Conservation (phyloP, 1,139 yeast genomes). For the Kodamaea sp. region DNA sequence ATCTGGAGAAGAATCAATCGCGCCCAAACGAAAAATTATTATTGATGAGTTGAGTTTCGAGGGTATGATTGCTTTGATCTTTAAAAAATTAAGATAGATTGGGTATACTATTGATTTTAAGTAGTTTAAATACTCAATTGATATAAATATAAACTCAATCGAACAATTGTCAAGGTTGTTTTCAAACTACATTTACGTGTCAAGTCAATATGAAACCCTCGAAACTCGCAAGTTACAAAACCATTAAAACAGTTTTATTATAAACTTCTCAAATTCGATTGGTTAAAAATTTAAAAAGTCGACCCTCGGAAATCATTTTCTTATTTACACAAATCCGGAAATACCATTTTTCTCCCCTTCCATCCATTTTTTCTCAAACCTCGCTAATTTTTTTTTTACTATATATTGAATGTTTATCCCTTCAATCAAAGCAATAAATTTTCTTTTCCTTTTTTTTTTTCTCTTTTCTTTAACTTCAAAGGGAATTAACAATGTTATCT, state of each 20-base stretch:
- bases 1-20: conserved; percentile 13
- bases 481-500: conserved; percentile 31
- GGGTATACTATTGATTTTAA: too few relatives aligned
- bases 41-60: too few relatives aligned
- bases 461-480: conserved; percentile 2
- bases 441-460: conserved; percentile 7
- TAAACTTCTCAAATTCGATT: conserved; percentile 18
- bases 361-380: conserved; percentile 1
- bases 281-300: conserved; percentile 9
- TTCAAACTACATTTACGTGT: too few relatives aligned
- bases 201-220: too few relatives aligned
- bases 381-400: conserved; percentile 4
- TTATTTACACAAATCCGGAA: conserved; percentile 4
- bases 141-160: too few relatives aligned
- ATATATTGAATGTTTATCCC: conserved; percentile 9
- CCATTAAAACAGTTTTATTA: conserved; percentile 10
- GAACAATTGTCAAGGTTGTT: too few relatives aligned
- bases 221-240: too few relatives aligned
- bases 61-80: too few relatives aligned
- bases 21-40: neutral
- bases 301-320: conserved; percentile 6
- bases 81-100: too few relatives aligned
- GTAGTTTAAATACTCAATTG: too few relatives aligned
- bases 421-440: conserved; percentile 8
- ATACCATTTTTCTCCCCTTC: neutral